Evolutionary conservation across 2,329 filamentous ascomycete genomes (phyloP), one percentile per base, ranked within the genome.

Genomic region (Curvularia hawaiiensis): DNA sequence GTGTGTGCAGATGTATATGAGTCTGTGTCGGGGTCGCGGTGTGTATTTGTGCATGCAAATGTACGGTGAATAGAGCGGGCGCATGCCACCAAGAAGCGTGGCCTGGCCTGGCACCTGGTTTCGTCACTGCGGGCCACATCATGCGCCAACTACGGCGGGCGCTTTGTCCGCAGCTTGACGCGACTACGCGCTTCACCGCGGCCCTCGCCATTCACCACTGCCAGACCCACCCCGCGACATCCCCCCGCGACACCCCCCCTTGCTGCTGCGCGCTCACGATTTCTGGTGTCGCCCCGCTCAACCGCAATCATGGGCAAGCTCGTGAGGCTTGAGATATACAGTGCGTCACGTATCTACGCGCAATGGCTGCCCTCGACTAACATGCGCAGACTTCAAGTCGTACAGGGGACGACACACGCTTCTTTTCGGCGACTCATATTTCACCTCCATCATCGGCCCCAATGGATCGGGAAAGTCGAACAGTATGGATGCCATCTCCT

Each of bases 391-490:
- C 82, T 99, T 99, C 87, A 99, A 99, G 82, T 98, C 95, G 69
- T 99, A 99, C 83, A 97, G 97, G 78, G 95, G 93, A 57, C 93
- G 97, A 71, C 95, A 99, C 80, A 89, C 87, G 59, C 87, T 99
- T 44, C 86, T 97, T 52, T 97, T 99, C 71, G 94, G 94, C 72
- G 94, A 99, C 80, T 96, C 93, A 2, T 98, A 97, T 79, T 99
- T 99, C 78, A 99, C 95, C 49, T 99, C 95, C 41, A 97, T 99
- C 73, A 98, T 99, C 73, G 95, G 96, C 6, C 95, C 95, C 75
- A 99, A 99, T 93, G 95, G 95, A 82, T 98, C 95, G 35, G 95
- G 95, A 64, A 99, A 99, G 79, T 99, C 95, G 20, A 99, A 99
- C 71, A 96, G 91, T 59, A 99, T 99, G 95, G 95, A 99, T 77